These are phyloP conservation scores for Hordeum vulgare DNA, from an alignment of 176 grass and related monocot species.

Conservation along the genomic window MorexV3_pseudomolecules_assembly NC_058519.1:648336769-648337268, in stretches of 20 bases:
- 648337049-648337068: constrained; percentile 34
- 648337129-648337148: constrained; percentile 31
- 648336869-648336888: constrained; percentile 62
- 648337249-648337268: constrained; percentile 84
- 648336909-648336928: constrained; percentile 56
- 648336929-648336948: constrained; percentile 92
- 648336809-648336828: constrained; percentile 62
- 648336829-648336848: constrained; percentile 75
- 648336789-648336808: constrained; percentile 11
- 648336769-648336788: constrained; percentile 11
- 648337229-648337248: constrained; percentile 60
- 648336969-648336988: constrained; percentile 59
- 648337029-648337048: constrained; percentile 56
- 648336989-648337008: constrained; percentile 41
- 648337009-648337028: constrained; percentile 43
- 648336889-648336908: constrained; percentile 64
- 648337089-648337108: constrained; percentile 65
- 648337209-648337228: constrained; percentile 64
- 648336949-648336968: constrained; percentile 36
- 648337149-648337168: constrained; percentile 59
- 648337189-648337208: constrained; percentile 74
- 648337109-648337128: constrained; percentile 55
- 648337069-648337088: constrained; percentile 25
- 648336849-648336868: constrained; percentile 80
- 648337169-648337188: constrained; percentile 56